A percentile compares a stretch with the other conserved stretches of the same genome.
These are phyloP conservation scores for Syzygium syzygioides DNA, from an alignment of 441 rosid genomes.

Conservation along the genomic window DNA sequence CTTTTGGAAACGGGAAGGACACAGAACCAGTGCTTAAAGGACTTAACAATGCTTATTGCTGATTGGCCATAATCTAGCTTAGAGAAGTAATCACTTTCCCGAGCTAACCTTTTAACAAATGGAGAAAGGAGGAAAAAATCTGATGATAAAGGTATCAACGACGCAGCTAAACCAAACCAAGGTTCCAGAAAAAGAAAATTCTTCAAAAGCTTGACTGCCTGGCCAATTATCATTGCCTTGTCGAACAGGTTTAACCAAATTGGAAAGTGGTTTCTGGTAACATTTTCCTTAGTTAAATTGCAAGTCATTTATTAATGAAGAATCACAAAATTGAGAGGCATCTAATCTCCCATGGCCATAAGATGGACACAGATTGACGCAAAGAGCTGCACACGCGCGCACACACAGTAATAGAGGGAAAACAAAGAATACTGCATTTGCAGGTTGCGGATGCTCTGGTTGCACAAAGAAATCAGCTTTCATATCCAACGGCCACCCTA, in stretches of 20 bases:
- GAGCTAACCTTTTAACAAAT: neutral
- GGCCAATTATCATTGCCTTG: neutral
- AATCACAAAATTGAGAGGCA: neutral
- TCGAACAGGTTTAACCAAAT: neutral
- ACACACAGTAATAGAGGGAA: neutral
- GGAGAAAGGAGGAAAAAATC: neutral
- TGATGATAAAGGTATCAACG: neutral
- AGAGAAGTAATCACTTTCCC: neutral
- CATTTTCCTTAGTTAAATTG: neutral
- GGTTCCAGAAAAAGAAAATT: neutral
- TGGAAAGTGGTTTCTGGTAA: neutral
- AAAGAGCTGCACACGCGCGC: neutral
- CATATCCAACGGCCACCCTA: slow-evolving; percentile 71
- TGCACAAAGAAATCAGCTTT: slow-evolving; percentile 72
- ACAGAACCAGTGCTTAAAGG: neutral
- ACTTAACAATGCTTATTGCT: neutral
- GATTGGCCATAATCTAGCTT: neutral
- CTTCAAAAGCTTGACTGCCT: neutral
- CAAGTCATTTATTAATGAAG: neutral
- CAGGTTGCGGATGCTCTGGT: slow-evolving; percentile 30
- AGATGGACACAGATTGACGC: neutral
- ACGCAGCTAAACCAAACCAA: neutral
- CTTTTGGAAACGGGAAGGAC: neutral
- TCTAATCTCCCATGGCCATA: neutral
- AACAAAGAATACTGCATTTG: slow-evolving; percentile 33